Conservation (phyloP, 768 basidiomycete species). For the Trametes cubensis region DNA sequence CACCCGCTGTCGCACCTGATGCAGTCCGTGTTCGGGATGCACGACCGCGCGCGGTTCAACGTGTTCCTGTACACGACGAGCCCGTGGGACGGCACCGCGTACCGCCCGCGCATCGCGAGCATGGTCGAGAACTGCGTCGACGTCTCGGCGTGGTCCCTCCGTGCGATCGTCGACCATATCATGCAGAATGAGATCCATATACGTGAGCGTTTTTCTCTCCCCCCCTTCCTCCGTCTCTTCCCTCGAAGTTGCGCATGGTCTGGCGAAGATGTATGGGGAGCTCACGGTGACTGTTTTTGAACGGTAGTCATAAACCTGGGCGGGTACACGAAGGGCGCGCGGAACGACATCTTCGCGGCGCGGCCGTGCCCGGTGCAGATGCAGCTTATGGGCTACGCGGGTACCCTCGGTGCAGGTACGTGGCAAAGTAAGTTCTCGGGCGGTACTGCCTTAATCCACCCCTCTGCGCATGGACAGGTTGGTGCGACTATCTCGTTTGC, state of each 20-base stretch:
- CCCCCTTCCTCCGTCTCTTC: too few relatives aligned
- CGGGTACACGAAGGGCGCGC: conserved; percentile 55
- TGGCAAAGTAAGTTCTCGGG: conserved; percentile 23
- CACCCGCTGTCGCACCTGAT: conserved; percentile 56
- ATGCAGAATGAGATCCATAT: conserved; percentile 49
- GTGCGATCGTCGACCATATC: conserved; percentile 44
- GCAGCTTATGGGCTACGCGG: conserved; percentile 54
- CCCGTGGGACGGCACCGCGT: conserved; percentile 47
- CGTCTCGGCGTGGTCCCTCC: conserved; percentile 42
- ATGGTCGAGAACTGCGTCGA: conserved; percentile 45
- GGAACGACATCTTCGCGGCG: conserved; percentile 55
- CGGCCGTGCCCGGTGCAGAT: conserved; percentile 52
- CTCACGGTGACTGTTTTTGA: not conserved
- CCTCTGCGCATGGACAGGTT: conserved; percentile 32
- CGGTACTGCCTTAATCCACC: not conserved
- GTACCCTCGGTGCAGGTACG: conserved; percentile 45
- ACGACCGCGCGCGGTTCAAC: conserved; percentile 43
- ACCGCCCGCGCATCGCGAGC: conserved; percentile 46
- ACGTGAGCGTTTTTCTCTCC: conserved; percentile 34
- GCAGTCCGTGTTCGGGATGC: conserved; percentile 51
- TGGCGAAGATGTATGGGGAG: too few relatives aligned
- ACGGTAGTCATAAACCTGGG: conserved; percentile 46
- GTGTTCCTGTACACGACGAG: conserved; percentile 53
- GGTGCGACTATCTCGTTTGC: conserved; percentile 52
- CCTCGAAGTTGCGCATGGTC: too few relatives aligned